A percentile compares a stretch with the other conserved stretches of the same genome.
These are phyloP conservation scores for Marasmius oreades DNA, from an alignment of 1,284 basidiomycete genomes.

Conservation along the genomic window DNA sequence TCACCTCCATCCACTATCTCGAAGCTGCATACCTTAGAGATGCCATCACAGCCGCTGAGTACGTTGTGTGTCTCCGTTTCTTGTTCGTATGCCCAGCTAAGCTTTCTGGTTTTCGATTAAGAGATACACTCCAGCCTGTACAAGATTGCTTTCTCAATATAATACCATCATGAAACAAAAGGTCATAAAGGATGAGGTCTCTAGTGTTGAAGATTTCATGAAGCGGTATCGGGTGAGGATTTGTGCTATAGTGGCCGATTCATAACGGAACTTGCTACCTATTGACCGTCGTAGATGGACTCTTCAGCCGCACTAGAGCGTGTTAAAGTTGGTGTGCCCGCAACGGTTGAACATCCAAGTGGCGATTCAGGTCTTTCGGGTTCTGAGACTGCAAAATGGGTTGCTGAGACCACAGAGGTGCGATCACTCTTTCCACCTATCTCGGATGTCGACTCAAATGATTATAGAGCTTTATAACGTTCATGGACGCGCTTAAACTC, in stretches of 20 bases:
- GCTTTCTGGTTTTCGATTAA: slow-evolving; percentile 30
- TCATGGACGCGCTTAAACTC: slow-evolving; percentile 96
- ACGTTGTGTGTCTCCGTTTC: slow-evolving; percentile 32
- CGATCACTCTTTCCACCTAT: slow-evolving; percentile 16
- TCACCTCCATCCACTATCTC: slow-evolving; percentile 90
- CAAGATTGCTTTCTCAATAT: slow-evolving; percentile 89
- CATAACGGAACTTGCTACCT: not conserved
- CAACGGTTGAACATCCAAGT: slow-evolving; percentile 91
- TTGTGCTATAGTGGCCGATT: slow-evolving; percentile 5
- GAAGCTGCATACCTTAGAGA: slow-evolving; percentile 96
- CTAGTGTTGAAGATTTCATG: slow-evolving; percentile 86
- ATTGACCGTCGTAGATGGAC: slow-evolving; percentile 69
- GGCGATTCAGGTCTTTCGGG: slow-evolving; percentile 44
- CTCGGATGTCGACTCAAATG: slow-evolving; percentile 1
- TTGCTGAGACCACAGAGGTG: slow-evolving; percentile 98
- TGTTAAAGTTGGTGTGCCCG: slow-evolving; percentile 90
- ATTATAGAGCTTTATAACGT: slow-evolving; percentile 89
- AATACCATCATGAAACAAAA: slow-evolving; percentile 96
- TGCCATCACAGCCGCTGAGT: slow-evolving; percentile 88
- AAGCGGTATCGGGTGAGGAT: slow-evolving; percentile 73
- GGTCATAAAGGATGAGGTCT: slow-evolving; percentile 84
- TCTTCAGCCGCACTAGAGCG: slow-evolving; percentile 90
- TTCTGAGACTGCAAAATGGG: slow-evolving; percentile 92
- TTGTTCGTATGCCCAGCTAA: slow-evolving; percentile 5
- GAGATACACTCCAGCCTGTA: slow-evolving; percentile 97